These are phyloP conservation scores for Rhexocercosporidium sp. DNA, from an alignment of 2,329 filamentous ascomycete genomes.

Conservation along the genomic window DNA sequence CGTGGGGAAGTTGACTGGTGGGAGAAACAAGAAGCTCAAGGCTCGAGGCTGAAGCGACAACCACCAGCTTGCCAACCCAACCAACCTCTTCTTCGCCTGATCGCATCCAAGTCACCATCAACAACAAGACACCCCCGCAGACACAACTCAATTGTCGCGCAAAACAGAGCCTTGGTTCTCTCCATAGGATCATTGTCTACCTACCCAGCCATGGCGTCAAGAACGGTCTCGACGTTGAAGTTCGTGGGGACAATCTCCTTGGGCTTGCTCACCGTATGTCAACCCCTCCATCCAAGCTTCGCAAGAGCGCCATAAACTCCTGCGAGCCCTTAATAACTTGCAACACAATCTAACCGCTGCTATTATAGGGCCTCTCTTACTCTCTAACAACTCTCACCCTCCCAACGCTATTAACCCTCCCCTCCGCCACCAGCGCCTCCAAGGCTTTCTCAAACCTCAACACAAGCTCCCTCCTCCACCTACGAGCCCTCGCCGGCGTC, in stretches of 20 bases:
- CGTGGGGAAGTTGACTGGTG: not conserved
- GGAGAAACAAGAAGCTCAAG: constrained; percentile 5
- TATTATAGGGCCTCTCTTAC: constrained; percentile 80
- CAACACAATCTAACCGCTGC: not conserved
- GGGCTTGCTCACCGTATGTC: constrained; percentile 80
- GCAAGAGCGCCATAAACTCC: not conserved
- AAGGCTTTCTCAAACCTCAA: constrained; percentile 74
- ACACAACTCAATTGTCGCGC: constrained; percentile 32
- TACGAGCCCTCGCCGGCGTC: constrained; percentile 70
- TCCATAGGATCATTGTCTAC: not conserved
- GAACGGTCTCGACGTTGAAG: constrained; percentile 79
- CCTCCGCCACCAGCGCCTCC: constrained; percentile 73
- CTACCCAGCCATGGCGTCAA: constrained; percentile 61
- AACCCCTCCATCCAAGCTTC: constrained; percentile 23
- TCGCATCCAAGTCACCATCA: not conserved
- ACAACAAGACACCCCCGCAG: not conserved
- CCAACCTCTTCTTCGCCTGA: not conserved
- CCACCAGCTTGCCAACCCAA: not conserved
- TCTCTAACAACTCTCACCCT: constrained; percentile 79
- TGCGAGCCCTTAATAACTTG: not conserved
- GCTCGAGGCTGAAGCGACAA: not conserved
- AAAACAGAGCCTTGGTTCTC: not conserved
- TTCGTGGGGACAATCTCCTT: constrained; percentile 92
- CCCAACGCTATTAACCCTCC: constrained; percentile 80
- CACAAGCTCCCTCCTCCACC: constrained; percentile 65